Evolutionary conservation across 768 basidiomycete species (phyloP).

Genomic region (Boletus reticuloceps): DNA sequence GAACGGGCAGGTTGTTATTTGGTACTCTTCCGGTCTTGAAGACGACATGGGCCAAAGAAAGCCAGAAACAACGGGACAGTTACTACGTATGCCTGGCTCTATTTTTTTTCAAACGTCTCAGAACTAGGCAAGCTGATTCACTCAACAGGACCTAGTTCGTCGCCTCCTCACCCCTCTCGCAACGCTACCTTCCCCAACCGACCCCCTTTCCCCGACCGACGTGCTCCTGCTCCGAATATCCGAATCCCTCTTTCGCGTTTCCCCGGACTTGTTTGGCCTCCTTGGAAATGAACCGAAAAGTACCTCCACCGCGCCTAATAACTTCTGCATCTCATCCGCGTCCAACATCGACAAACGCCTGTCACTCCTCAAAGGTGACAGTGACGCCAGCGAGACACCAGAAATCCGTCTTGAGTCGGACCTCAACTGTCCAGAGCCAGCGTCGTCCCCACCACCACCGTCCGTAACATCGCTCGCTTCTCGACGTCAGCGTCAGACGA

Average conservation of each 20-base stretch:
- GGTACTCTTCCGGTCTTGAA: conserved; percentile 60
- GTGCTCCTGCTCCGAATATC: conserved; percentile 46
- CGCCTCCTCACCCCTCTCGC: conserved; percentile 58
- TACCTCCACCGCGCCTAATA: conserved; percentile 38
- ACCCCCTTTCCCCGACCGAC: conserved; percentile 43
- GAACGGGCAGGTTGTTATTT: conserved; percentile 50
- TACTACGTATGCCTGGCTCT: conserved; percentile 60
- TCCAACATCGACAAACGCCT: conserved; percentile 55
- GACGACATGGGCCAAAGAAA: conserved; percentile 55
- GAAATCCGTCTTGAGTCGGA: conserved; percentile 41
- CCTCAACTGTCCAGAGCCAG: conserved; percentile 2
- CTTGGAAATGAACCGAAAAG: conserved; percentile 54
- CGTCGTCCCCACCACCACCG: conserved; percentile 18
- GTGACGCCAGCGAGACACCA: conserved; percentile 29
- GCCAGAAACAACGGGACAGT: conserved; percentile 57
- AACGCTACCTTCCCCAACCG: conserved; percentile 40
- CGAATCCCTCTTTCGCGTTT: conserved; percentile 56
- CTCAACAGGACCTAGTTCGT: conserved; percentile 61
- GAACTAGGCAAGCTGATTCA: conserved; percentile 9
- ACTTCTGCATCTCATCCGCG: conserved; percentile 49
- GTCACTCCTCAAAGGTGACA: conserved; percentile 37
- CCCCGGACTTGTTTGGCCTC: conserved; percentile 45
- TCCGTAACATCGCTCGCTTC: conserved; percentile 33
- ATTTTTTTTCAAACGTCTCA: neutral
- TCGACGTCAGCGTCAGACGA: conserved; percentile 33